Conservation (phyloP, 495 filamentous ascomycete genomes). For the Jackrogersella minutella region DNA sequence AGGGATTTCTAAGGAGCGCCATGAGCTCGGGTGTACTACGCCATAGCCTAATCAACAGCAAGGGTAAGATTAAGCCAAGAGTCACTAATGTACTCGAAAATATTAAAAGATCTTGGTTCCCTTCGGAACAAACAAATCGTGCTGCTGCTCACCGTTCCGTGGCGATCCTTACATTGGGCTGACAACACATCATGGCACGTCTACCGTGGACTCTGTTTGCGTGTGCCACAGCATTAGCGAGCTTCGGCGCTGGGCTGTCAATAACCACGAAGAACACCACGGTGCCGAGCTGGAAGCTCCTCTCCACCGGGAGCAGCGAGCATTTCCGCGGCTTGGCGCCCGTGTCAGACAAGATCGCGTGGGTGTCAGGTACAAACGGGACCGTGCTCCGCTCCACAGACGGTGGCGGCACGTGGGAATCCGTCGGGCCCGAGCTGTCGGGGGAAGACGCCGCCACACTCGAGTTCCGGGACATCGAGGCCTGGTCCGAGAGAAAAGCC, state of each 20-base stretch:
- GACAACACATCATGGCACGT: conserved; percentile 14
- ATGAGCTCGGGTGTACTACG: conserved; percentile 15
- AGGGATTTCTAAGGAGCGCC: conserved; percentile 14
- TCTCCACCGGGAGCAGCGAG: conserved; percentile 22
- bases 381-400: conserved; percentile 32
- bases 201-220: conserved; percentile 1
- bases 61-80: conserved; percentile 8
- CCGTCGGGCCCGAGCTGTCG: conserved; percentile 27
- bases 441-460: conserved; percentile 6
- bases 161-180: neutral
- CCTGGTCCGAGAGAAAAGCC: conserved; percentile 29
- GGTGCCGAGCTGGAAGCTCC: conserved; percentile 16
- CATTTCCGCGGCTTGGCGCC: conserved; percentile 30
- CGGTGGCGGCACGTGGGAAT: conserved; percentile 29
- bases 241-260: neutral
- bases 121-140: neutral
- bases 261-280: neutral
- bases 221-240: neutral
- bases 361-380: conserved; percentile 28
- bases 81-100: no score
- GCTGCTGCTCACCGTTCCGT: neutral
- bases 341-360: conserved; percentile 26
- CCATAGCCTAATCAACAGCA: neutral
- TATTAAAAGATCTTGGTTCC: conserved; percentile 1
- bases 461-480: conserved; percentile 39